phyloP scores from a whole-genome alignment of 352 stramenopile genomes.

The Peronosclerospora sorghi region DNA sequence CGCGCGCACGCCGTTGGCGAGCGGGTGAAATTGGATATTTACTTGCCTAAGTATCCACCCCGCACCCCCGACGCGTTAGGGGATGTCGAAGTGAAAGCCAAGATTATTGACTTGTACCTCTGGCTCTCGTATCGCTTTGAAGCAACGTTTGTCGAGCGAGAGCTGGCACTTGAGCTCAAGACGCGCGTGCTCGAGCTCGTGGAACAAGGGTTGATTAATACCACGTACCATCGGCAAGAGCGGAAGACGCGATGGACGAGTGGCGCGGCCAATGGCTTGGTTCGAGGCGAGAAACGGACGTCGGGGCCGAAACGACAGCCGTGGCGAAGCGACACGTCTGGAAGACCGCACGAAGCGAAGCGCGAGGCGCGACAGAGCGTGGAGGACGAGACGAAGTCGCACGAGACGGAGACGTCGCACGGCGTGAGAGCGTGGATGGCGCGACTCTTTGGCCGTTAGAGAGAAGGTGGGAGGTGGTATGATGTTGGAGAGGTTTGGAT shows the following conservation, averaged over 20 bases:
- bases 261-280: constrained; percentile 6
- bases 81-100: constrained; percentile 85
- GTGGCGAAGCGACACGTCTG: constrained; percentile 1
- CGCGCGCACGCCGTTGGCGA: constrained; percentile 52
- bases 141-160: constrained; percentile 68
- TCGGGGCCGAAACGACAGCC: constrained; percentile 3
- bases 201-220: constrained; percentile 61
- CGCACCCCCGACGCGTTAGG: constrained; percentile 77
- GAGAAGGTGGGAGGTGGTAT: too few species aligned
- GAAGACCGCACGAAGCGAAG: too few species aligned
- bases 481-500: too few species aligned
- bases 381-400: too few species aligned
- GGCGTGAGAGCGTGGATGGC: too few species aligned
- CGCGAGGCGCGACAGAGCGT: too few species aligned
- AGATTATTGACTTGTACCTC: constrained; percentile 90
- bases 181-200: constrained; percentile 50
- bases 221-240: constrained; percentile 59
- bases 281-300: constrained; percentile 2
- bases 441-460: too few species aligned
- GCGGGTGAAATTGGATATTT: constrained; percentile 75
- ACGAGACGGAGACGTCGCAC: too few species aligned
- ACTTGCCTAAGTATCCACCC: constrained; percentile 52
- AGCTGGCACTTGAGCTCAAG: constrained; percentile 57
- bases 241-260: constrained; percentile 26
- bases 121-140: constrained; percentile 90